Evolutionary conservation across 768 basidiomycete genomes (phyloP).

Genomic region (Boletellus emodensis): DNA sequence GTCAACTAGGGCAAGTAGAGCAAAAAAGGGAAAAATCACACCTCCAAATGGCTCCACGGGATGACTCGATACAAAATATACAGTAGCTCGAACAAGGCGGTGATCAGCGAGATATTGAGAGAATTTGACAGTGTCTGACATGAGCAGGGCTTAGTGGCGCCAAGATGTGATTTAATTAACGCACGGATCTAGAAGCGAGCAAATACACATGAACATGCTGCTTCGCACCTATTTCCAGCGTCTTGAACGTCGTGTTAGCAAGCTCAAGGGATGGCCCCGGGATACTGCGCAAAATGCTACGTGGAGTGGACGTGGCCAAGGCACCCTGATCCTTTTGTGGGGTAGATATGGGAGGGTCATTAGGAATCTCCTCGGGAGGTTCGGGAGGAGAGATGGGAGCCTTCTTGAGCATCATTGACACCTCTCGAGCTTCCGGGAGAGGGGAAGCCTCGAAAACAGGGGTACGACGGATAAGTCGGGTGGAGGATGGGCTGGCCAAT

Average conservation of each 20-base stretch:
- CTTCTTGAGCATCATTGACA: slow-evolving; percentile 51
- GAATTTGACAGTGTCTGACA: slow-evolving; percentile 61
- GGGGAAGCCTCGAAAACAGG: slow-evolving; percentile 42
- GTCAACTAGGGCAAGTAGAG: slow-evolving; percentile 1
- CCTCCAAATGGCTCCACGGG: slow-evolving; percentile 49
- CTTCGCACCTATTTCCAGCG: slow-evolving; percentile 16
- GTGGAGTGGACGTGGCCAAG: slow-evolving; percentile 25
- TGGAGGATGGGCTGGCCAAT: slow-evolving; percentile 14
- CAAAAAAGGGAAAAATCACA: slow-evolving; percentile 19
- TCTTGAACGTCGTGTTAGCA: slow-evolving; percentile 20
- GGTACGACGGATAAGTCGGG: slow-evolving; percentile 21
- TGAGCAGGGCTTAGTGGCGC: background rate
- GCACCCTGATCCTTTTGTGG: slow-evolving; percentile 15
- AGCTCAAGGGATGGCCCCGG: slow-evolving; percentile 18
- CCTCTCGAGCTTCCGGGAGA: slow-evolving; percentile 44
- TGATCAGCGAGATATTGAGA: slow-evolving; percentile 55
- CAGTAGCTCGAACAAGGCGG: slow-evolving; percentile 49
- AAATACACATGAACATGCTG: slow-evolving; percentile 19
- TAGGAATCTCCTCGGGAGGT: slow-evolving; percentile 3
- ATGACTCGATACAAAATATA: slow-evolving; percentile 50
- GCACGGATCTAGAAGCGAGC: slow-evolving; percentile 27
- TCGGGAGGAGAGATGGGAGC: slow-evolving; percentile 38
- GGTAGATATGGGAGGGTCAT: slow-evolving; percentile 3
- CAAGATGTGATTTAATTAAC: slow-evolving; percentile 1
- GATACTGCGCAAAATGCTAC: slow-evolving; percentile 24